phyloP scores from a whole-genome alignment of 163 green algal species.

The Scenedesmus sp. region DNA sequence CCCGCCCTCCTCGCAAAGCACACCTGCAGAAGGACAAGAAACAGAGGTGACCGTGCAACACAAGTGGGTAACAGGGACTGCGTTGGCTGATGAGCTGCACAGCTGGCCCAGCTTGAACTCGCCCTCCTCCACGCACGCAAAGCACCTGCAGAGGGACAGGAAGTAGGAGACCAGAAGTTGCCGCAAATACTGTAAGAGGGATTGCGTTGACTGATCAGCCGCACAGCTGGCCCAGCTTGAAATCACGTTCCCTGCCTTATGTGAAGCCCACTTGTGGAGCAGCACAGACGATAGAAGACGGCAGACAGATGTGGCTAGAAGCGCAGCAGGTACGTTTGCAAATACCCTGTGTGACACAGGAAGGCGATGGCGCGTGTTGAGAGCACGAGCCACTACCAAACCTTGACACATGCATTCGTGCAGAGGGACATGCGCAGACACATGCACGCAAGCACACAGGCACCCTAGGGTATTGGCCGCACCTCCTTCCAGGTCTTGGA shows the following conservation, averaged over 20 bases:
- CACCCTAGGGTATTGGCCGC: neutral
- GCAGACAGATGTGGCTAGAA: too few species aligned
- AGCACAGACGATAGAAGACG: too few species aligned
- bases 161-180: too few species aligned
- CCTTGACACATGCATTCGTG: too few species aligned
- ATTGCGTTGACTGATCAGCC: constrained; percentile 53
- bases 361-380: too few species aligned
- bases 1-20: constrained; percentile 38
- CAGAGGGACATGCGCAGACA: too few species aligned
- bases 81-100: constrained; percentile 67
- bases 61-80: neutral
- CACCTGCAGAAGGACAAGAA: neutral
- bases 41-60: neutral
- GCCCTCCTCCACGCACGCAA: constrained; percentile 95
- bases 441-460: too few species aligned
- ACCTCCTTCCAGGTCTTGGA: constrained; percentile 98
- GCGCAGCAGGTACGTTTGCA: too few species aligned
- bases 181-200: constrained; percentile 57
- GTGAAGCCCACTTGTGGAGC: too few species aligned
- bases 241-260: constrained; percentile 81
- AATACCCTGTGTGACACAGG: too few species aligned
- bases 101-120: constrained; percentile 98
- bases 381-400: too few species aligned
- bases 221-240: constrained; percentile 96
- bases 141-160: constrained; percentile 61